Evolutionary conservation across 2,329 filamentous ascomycete species (phyloP), one percentile per base, ranked within the genome.

Genomic region (Diaporthe destruens): DNA sequence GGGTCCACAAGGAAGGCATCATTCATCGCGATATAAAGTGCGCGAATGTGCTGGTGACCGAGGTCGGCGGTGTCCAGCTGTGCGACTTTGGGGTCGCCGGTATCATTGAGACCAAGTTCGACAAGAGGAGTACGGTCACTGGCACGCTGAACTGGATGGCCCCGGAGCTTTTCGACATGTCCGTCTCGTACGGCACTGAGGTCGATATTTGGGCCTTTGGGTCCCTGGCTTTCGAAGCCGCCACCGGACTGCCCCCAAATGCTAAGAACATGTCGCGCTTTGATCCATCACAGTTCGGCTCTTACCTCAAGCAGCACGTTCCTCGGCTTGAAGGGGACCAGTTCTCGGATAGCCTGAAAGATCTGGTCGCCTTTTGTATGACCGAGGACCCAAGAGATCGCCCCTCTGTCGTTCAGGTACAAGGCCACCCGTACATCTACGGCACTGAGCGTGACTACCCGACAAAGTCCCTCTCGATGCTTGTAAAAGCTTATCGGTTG

Each of bases 121-220:
- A 93, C 78, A 96, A 96, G 82, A 86, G 93, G 70, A 92, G 91
- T 9, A 96, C 94, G 0, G 92, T 96, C 67, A 93, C 96, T 69
- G 94, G 94, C 34, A 96, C 94, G 0, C 91, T 92, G 11, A 91
- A 95, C 80, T 96, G 93, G 92, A 95, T 96, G 93, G 93, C 94
- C 0, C 93, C 92, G 0, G 94, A 96, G 78, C 86, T 96, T 18
- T 91, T 93, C 76, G 89, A 92, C 71, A 86, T 88, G 59, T 85
- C 88, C 11, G 86, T 88, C 12, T 89, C 90, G 14, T 93, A 93
- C 79, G 91, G 91, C 73, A 92, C 90, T 11, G 91, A 92, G 77
- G 90, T 93, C 63, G 94, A 96, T 77, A 94, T 95, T 69, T 96
- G 94, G 94, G 93, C 94, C 2, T 95, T 94, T 79, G 94, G 94